These are phyloP conservation scores for Lepiota brunneoincarnata DNA, from an alignment of 768 basidiomycete genomes.

Conservation along the genomic window DNA sequence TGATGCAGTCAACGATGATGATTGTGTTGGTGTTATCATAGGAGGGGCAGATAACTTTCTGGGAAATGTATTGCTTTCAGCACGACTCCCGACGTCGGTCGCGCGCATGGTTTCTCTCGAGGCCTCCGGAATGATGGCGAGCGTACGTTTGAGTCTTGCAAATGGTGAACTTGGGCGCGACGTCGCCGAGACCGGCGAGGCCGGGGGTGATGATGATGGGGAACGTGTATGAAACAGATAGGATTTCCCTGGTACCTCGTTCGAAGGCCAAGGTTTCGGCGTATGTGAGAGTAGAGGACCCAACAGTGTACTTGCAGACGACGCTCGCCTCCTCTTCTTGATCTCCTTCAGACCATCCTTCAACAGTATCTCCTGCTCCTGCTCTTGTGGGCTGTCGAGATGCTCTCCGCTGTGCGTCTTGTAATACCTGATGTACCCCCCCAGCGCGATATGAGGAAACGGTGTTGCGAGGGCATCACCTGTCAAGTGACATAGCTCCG, in stretches of 20 bases:
- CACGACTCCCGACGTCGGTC: background rate
- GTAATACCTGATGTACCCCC: slow-evolving; percentile 43
- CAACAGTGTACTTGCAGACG: slow-evolving; percentile 1
- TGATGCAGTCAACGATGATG: background rate
- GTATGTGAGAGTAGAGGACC: slow-evolving; percentile 6
- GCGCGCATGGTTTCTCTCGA: slow-evolving; percentile 22
- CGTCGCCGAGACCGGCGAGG: slow-evolving; percentile 3
- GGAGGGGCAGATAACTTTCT: slow-evolving; percentile 10
- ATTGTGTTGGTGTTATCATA: background rate
- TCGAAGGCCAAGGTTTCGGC: slow-evolving; percentile 13
- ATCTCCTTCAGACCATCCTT: slow-evolving; percentile 4
- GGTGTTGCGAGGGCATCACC: slow-evolving; percentile 21
- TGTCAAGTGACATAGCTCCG: slow-evolving; percentile 9
- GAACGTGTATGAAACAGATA: slow-evolving; percentile 19
- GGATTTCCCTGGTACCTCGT: slow-evolving; percentile 15
- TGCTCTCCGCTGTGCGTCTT: slow-evolving; percentile 13
- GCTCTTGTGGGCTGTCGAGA: background rate
- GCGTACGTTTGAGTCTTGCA: slow-evolving; percentile 16
- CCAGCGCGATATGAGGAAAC: slow-evolving; percentile 36
- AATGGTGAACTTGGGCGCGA: slow-evolving; percentile 14
- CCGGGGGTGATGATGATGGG: slow-evolving; percentile 16
- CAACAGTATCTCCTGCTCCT: slow-evolving; percentile 8
- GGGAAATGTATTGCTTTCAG: background rate
- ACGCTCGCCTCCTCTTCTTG: slow-evolving; percentile 2
- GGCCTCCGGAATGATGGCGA: slow-evolving; percentile 24